Base-by-base conservation (phyloP, 495 filamentous ascomycete genomes). In the Annulohypoxylon moriforme region DNA sequence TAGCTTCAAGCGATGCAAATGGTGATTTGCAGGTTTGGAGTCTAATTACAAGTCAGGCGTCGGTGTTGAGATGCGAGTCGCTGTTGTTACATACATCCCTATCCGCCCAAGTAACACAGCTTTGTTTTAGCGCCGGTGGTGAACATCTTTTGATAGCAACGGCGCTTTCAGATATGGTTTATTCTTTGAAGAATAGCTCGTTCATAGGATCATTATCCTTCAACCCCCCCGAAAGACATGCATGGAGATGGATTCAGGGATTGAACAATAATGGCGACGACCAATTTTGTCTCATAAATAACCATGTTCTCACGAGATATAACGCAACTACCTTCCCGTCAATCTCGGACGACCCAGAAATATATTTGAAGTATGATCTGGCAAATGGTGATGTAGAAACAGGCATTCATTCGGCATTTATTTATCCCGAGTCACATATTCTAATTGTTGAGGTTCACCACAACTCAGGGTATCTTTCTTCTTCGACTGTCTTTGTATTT, bases 391-490 rank as follows among this genome's bases (percentile, higher is more conserved):
- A 58, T 13, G 16, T 40, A 10, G 55, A 58, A 29, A 58, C 31
- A 4, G 34, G 16, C 0, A 14, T 58, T 25, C 55, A 14, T 25
- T 40, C 33, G 14, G 55, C 55, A 22, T 38, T 40, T 16, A 22
- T 58, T 4, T n/a, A 58, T 24, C 2, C n/a, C 3, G 31, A 38
- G 38, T 1, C 31, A 20, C 55, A 58, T 1, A 58, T 14, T 1
- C 36, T 58, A 16, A 11, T 58, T 24, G 16, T 58, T 18, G 55
- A 38, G 20, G 10, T 58, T 25, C 55, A 53, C n/a, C 27, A 29
- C n/a, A n/a, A 53, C 11, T 53, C 27, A 2, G 55, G 34, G 3
- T 58, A 40, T 18, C 3, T 58, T 24, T 58, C 31, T 11, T 29
- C 49, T 0, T 53, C 49, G 31, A 31, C 49, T 3, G 49, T 53